Conservation (phyloP, 345 rosid genomes). For the Erodium maritimum region DNA sequence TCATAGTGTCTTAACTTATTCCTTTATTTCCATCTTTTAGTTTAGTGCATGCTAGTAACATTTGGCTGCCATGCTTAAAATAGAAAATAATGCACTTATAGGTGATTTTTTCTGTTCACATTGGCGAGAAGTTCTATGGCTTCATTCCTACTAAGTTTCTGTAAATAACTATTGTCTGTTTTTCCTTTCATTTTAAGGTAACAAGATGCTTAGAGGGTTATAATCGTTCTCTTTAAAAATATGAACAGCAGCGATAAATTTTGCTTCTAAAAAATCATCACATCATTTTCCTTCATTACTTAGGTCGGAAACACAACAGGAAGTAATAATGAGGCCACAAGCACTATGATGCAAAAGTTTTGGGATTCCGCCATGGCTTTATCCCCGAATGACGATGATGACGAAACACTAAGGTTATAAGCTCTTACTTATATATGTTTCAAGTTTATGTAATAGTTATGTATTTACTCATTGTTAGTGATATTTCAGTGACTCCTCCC, state of each 20-base stretch:
- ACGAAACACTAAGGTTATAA: conserved; percentile 62
- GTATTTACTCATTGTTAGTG: conserved; percentile 1
- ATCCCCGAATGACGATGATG: conserved; percentile 72
- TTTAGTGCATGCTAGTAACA: too few species aligned
- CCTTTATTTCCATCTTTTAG: too few species aligned
- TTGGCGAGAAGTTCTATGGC: neutral
- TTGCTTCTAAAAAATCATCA: neutral
- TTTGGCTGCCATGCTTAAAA: too few species aligned
- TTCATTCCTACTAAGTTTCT: neutral
- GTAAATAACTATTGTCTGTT: neutral
- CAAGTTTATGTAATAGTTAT: neutral
- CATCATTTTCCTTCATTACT: conserved; percentile 7
- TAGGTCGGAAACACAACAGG: conserved; percentile 75
- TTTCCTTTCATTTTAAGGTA: neutral
- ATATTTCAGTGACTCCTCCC: conserved; percentile 64
- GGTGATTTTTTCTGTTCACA: too few species aligned
- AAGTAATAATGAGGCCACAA: conserved; percentile 58
- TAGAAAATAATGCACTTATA: too few species aligned
- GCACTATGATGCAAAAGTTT: conserved; percentile 91
- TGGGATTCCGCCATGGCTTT: conserved; percentile 96
- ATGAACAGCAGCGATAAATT: neutral
- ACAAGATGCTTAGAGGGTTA: neutral
- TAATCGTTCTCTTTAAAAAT: neutral
- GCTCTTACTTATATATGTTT: neutral
- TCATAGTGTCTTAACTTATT: neutral